phyloP scores from a whole-genome alignment of 2,329 filamentous ascomycete genomes.

The Aspergillus ochraceoroseus region DNA sequence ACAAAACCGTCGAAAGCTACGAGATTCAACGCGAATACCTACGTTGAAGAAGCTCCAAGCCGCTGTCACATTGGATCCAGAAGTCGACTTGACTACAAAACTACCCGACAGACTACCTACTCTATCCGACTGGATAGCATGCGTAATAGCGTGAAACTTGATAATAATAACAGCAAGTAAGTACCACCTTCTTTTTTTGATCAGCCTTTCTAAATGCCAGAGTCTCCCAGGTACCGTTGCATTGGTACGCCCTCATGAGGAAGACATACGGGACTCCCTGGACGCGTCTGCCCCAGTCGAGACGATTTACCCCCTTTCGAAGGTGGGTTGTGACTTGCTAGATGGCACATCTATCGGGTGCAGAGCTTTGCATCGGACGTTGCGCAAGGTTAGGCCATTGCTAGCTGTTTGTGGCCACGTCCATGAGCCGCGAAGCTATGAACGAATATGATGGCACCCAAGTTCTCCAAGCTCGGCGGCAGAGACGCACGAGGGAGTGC shows the following conservation, averaged over 20 bases:
- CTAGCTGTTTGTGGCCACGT: slow-evolving; percentile 57
- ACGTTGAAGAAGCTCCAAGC: slow-evolving; percentile 23
- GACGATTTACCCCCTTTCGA: slow-evolving; percentile 18
- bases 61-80: slow-evolving; percentile 20
- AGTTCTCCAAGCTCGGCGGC: neutral
- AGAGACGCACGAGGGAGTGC: slow-evolving; percentile 1
- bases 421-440: slow-evolving; percentile 53
- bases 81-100: slow-evolving; percentile 22
- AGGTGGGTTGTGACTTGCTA: slow-evolving; percentile 42
- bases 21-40: slow-evolving; percentile 24
- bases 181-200: neutral
- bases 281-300: slow-evolving; percentile 13
- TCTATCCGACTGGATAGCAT: slow-evolving; percentile 18
- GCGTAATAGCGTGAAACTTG: slow-evolving; percentile 12
- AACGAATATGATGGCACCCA: slow-evolving; percentile 49
- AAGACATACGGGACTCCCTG: slow-evolving; percentile 21
- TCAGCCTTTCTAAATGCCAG: slow-evolving; percentile 11
- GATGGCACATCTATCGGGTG: slow-evolving; percentile 45
- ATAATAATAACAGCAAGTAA: slow-evolving; percentile 8
- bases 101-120: slow-evolving; percentile 22
- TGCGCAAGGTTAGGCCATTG: slow-evolving; percentile 48
- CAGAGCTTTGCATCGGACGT: slow-evolving; percentile 41
- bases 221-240: slow-evolving; percentile 2
- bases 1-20: slow-evolving; percentile 20
- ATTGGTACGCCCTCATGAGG: slow-evolving; percentile 8